A percentile compares a stretch with the other conserved stretches of the same genome.
These are phyloP conservation scores for Cudoniella acicularis DNA, from an alignment of 495 filamentous ascomycete species.

Conservation along the genomic window DNA sequence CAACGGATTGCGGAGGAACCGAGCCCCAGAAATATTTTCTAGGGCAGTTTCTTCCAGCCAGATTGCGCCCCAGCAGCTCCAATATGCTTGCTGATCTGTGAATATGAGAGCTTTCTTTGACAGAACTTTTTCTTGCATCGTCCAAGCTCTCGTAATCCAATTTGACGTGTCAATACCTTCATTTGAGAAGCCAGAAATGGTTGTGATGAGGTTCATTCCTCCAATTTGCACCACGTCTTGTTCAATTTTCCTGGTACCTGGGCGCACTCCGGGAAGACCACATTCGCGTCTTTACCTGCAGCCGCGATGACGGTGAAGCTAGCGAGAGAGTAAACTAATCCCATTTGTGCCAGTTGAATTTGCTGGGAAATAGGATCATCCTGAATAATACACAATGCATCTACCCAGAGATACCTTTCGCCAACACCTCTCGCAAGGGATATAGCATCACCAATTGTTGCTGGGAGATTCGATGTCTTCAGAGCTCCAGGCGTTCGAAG, in stretches of 20 bases:
- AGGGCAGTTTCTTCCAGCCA: background rate
- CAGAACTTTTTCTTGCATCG: background rate
- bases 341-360: slow-evolving; percentile 23
- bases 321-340: slow-evolving; percentile 24
- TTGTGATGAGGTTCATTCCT: background rate
- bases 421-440: slow-evolving; percentile 22
- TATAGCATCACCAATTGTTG: slow-evolving; percentile 42
- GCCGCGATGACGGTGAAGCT: slow-evolving; percentile 25
- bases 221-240: too few relatives aligned
- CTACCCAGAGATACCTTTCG: slow-evolving; percentile 29
- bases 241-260: background rate
- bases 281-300: slow-evolving; percentile 16
- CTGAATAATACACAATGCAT: slow-evolving; percentile 25
- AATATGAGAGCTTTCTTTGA: background rate
- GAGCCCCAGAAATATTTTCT: too few relatives aligned
- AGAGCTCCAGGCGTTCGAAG: background rate
- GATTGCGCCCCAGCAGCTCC: background rate
- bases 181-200: background rate
- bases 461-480: slow-evolving; percentile 18
- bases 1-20: too few relatives aligned
- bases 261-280: slow-evolving; percentile 23
- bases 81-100: background rate
- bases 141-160: background rate
- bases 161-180: background rate
- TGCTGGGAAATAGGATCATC: background rate